Evolutionary conservation across 257 asterid species (phyloP), one percentile per base, ranked within the genome.

Genomic region (Scutellaria galericulata): DNA sequence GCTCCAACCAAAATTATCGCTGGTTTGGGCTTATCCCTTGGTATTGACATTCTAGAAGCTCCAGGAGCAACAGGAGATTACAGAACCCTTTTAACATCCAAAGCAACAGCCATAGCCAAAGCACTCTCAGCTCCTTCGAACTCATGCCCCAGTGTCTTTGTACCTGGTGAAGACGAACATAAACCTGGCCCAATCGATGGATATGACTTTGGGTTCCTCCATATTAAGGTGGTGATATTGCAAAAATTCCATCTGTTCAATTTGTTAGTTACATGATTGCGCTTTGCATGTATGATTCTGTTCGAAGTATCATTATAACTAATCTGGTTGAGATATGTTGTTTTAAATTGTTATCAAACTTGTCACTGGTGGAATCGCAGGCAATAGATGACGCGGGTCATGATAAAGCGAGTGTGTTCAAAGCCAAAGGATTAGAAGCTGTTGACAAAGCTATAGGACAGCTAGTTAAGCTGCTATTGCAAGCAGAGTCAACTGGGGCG

Each of bases 371-470:
- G 64, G 9, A 66, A 72, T 9, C 69, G 72, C 87, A 92, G 99
- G 98, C 99, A 64, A 90, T 95, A 75, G 99, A 95, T 20, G 99
- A 95, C 66, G 99, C 98, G 11, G 99, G 99, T 44, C 99, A 95
- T 66, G 99, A 95, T 82, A 95, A 92, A 84, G 97, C 98, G 10
- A 87, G 94, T 78, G 75, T 88, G 75, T 91, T 91, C 83, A 94
- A 94, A 86, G 99, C 84, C 58, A 91, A 86, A 80, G 99, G 97
- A 62, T 68, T 94, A 64, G 99, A 92, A 79, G 93, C 98, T 35
- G 99, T 94, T n/a, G 99, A 94, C 78, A 74, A 63, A 81, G 97
- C 98, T 27, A 85, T 94, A 3, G 93, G 96, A 7, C 99, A 95
- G 84, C 81, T 95, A 73, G 95, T 94, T 10, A 87, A 71, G 79